Evolutionary conservation across 306 rosid species (phyloP), one percentile per base, ranked within the genome.

Genomic region (Lotus japonicus): DNA sequence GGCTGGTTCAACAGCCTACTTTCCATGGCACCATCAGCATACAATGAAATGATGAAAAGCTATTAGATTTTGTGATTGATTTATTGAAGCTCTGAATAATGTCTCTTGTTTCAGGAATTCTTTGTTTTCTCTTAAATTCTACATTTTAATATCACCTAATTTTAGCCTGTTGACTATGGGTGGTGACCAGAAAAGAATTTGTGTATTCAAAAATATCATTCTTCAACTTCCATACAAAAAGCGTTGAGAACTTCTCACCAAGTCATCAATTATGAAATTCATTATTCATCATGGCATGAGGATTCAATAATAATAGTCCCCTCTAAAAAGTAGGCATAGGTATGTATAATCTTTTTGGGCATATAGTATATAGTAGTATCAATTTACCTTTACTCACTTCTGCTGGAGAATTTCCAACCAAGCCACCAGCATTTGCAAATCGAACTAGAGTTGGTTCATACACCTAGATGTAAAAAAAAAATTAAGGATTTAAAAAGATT

Each of bases 311-410:
- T 8, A 67, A 56, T 8, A 67, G 56, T 36, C 33, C 31, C 58
- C 16, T 61, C 45, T 9, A 53, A n/a, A 41, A 16, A 44, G 48
- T 53, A 16, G 50, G 39, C 4, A 31, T 31, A 31, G 36, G 7
- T 31, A 5, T 5, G 7, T 44, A 31, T 10, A 31, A 51, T 9
- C 28, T 53, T 26, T 43, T 42, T 53, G 52, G 71, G 23, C 54
- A 12, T 33, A n/a, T n/a, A 43, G 46, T 46, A 54, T 31, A 51
- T 36, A 50, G n/a, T n/a, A n/a, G n/a, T n/a, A n/a, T 38, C 66
- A 64, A 68, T 58, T 77, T 84, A 92, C 98, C 98, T 86, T 84
- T 85, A 64, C 87, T 80, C 68, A 85, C 94, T 83, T 92, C 97
- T 19, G 92, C 94, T 19, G 97, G 98, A 64, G 96, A 80, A 70